Conservation (phyloP, 306 rosid genomes). For the Luffa acutangula region DNA sequence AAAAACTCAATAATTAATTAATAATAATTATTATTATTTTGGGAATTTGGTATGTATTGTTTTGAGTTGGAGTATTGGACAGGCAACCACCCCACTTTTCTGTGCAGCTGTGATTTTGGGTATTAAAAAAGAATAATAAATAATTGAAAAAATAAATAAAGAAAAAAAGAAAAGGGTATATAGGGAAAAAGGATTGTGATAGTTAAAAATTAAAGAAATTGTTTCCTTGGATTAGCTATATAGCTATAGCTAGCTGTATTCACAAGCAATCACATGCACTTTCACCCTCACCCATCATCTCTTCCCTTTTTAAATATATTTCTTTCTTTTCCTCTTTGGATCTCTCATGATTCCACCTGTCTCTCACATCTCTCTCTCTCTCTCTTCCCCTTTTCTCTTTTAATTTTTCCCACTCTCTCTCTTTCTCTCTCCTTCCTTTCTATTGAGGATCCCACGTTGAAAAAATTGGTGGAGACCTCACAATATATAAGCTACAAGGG, state of each 20-base stretch:
- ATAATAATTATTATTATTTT: too few species aligned
- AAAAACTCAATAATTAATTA: not conserved
- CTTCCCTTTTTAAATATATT: not conserved
- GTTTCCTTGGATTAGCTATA: too few species aligned
- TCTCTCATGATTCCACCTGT: not conserved
- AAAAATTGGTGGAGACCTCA: too few species aligned
- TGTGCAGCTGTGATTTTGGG: not conserved
- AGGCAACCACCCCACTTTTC: not conserved
- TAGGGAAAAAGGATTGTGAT: not conserved
- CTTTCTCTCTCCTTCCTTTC: not conserved
- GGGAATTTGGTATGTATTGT: not conserved
- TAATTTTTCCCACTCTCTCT: not conserved
- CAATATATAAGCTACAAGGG: too few species aligned
- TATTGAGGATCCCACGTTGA: too few species aligned
- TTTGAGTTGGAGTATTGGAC: not conserved
- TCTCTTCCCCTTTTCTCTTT: not conserved
- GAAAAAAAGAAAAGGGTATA: not conserved
- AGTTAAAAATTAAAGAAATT: too few species aligned
- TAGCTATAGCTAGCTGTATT: not conserved
- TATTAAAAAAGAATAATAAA: not conserved
- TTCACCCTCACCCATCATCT: not conserved
- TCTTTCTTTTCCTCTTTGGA: not conserved
- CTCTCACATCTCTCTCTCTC: not conserved
- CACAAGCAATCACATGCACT: conserved; percentile 11
- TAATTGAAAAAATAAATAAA: too few species aligned